Base-by-base conservation (phyloP, 345 rosid species). In the Salix arbutifolia region DNA sequence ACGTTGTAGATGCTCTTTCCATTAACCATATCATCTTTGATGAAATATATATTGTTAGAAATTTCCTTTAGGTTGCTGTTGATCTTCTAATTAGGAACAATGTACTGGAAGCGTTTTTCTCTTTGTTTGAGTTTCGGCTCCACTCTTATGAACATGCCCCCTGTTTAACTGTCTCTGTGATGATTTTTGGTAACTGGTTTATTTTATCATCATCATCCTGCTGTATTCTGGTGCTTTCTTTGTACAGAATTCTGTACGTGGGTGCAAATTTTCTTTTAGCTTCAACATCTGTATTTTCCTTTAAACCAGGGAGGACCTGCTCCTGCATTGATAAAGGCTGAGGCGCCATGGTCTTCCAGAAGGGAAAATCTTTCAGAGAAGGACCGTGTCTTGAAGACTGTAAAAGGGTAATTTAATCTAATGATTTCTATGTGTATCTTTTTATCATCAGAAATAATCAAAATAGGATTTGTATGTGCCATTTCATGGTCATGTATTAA, bases 281-380 rank as follows among this genome's bases (percentile, higher is more conserved):
- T 69, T 42, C 30, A 12, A 74, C 21, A 70, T 42, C 48, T 30
- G 4, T 25, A 12, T 74, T 62, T 76, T 65, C 38, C 76, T 70
- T 68, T 65, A 70, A 74, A 79, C 74, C 86, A 96, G 96, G 97
- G 85, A 48, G 97, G 94, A 21, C 88, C 91, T 42, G 68, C 91
- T 77, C 89, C 94, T 72, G 81, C 85, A 33, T 84, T 93, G 73
- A 84, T 88, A 71, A 96, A 92, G 80, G 98, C 99, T 80, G 96
- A 96, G 76, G 90, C 86, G 44, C 99, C 99, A 70, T 96, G 99
- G 99, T 92, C 97, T 17, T 90, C 86, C 69, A 89, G 81, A 80
- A 92, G 88, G 78, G 95, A 91, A 66, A 90, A 72, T 80, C 88
- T 93, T 76, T 91, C 97, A 31, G 99, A 96, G 16, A 85, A 90